These are phyloP conservation scores for Verticillium nonalfalfae DNA, from an alignment of 2,329 filamentous ascomycete genomes.

Conservation along the genomic window DNA sequence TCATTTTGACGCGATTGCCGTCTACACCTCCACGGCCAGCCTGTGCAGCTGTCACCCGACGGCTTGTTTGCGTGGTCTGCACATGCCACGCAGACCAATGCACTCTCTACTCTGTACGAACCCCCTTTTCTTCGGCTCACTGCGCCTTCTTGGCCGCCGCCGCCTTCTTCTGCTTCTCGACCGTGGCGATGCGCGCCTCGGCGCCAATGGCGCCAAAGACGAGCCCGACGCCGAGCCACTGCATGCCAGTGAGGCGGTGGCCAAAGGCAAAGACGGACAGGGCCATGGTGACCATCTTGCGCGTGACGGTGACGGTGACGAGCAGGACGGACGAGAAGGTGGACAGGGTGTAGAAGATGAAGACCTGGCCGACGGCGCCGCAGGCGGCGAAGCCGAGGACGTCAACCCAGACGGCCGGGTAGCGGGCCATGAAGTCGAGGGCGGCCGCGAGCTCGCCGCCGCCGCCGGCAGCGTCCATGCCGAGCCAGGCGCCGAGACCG, in stretches of 20 bases:
- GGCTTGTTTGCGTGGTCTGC: too few species aligned
- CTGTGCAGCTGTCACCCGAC: too few species aligned
- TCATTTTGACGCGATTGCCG: background rate
- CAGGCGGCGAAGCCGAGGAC: slow-evolving; percentile 86
- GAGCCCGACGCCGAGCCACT: slow-evolving; percentile 86
- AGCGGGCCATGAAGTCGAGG: slow-evolving; percentile 68
- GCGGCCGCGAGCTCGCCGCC: slow-evolving; percentile 78
- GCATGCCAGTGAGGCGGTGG: slow-evolving; percentile 77
- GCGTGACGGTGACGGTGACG: slow-evolving; percentile 92
- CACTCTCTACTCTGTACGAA: background rate
- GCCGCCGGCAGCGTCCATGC: slow-evolving; percentile 57
- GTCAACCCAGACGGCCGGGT: slow-evolving; percentile 80
- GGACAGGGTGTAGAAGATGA: slow-evolving; percentile 94
- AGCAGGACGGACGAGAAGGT: slow-evolving; percentile 88
- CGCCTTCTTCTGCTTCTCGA: slow-evolving; percentile 80
- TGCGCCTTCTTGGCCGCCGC: slow-evolving; percentile 36
- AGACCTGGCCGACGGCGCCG: slow-evolving; percentile 89
- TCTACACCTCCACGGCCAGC: too few species aligned
- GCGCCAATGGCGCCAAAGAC: slow-evolving; percentile 95
- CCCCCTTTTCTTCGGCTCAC: slow-evolving; percentile 3
- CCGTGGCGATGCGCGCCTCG: slow-evolving; percentile 73
- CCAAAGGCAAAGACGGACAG: slow-evolving; percentile 93
- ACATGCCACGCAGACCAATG: too few species aligned
- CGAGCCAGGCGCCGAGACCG: slow-evolving; percentile 55
- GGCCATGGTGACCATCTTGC: slow-evolving; percentile 99